phyloP scores from a whole-genome alignment of 1,284 basidiomycete genomes.

The Ustilago crameri region DNA sequence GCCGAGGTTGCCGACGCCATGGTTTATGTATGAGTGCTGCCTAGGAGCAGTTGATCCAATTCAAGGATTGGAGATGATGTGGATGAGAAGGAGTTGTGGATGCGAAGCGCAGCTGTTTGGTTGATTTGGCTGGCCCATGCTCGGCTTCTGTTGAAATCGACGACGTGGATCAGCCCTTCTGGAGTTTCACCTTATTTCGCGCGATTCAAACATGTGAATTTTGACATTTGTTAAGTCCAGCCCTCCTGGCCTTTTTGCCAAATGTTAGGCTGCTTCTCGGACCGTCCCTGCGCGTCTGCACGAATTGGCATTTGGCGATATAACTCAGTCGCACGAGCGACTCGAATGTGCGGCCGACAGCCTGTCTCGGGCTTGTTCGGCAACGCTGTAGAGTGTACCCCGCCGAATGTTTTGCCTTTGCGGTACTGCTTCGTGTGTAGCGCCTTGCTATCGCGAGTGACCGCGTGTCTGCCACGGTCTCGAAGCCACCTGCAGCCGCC shows the following conservation, averaged over 20 bases:
- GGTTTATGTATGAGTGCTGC: neutral
- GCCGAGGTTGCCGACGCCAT: constrained; percentile 32
- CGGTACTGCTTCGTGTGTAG: too few relatives aligned
- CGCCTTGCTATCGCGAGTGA: too few relatives aligned
- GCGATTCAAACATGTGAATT: neutral
- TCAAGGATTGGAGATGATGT: neutral
- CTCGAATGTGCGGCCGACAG: too few relatives aligned
- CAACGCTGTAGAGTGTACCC: too few relatives aligned
- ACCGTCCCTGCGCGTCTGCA: too few relatives aligned
- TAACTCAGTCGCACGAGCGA: too few relatives aligned
- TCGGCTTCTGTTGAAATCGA: neutral
- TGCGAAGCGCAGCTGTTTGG: neutral
- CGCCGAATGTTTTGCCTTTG: too few relatives aligned
- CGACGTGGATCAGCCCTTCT: constrained; percentile 8
- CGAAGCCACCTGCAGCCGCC: neutral
- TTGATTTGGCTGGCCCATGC: constrained; percentile 1
- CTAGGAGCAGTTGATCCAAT: neutral
- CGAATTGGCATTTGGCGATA: too few relatives aligned
- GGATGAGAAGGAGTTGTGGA: neutral
- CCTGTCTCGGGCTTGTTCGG: too few relatives aligned
- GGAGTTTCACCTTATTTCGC: neutral
- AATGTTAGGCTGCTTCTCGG: neutral
- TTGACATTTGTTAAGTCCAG: neutral
- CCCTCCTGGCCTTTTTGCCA: too few relatives aligned
- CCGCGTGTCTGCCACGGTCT: neutral